Conservation (phyloP, 139 green algal genomes). For the Yamagishiella unicocca region DNA sequence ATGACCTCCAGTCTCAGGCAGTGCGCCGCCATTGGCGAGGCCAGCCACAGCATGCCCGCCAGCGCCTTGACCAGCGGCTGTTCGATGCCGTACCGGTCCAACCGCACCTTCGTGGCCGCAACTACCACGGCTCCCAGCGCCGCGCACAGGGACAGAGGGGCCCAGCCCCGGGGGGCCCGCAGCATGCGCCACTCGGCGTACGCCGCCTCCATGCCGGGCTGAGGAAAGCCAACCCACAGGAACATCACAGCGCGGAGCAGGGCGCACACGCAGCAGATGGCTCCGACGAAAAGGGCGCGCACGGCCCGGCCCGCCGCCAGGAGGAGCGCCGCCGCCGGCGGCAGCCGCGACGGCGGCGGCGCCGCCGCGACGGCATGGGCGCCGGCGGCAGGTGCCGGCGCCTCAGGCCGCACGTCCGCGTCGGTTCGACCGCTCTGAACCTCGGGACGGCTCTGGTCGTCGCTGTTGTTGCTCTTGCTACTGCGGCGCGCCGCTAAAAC, state of each 20-base stretch:
- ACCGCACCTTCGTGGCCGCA: background rate
- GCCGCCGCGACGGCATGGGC: background rate
- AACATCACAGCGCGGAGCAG: background rate
- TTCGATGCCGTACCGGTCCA: slow-evolving; percentile 1
- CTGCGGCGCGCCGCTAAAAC: no score
- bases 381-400: background rate
- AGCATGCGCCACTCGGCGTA: background rate
- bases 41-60: slow-evolving; percentile 34
- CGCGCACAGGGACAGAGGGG: background rate
- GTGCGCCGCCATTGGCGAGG: slow-evolving; percentile 6
- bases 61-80: slow-evolving; percentile 18
- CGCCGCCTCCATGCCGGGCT: background rate
- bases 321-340: no score
- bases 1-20: background rate
- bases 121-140: background rate
- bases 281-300: no score
- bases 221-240: background rate
- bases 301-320: no score
- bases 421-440: no score
- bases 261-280: background rate
- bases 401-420: background rate
- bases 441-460: no score
- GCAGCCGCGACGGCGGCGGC: no score
- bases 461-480: no score
- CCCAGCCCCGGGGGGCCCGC: background rate